Percentiles rank a stretch among this genome's conserved stretches.
These are phyloP conservation scores for Sphagnum fallax DNA, from an alignment of 228 moss, liverwort and hornwort species.

Conservation along the genomic window DNA sequence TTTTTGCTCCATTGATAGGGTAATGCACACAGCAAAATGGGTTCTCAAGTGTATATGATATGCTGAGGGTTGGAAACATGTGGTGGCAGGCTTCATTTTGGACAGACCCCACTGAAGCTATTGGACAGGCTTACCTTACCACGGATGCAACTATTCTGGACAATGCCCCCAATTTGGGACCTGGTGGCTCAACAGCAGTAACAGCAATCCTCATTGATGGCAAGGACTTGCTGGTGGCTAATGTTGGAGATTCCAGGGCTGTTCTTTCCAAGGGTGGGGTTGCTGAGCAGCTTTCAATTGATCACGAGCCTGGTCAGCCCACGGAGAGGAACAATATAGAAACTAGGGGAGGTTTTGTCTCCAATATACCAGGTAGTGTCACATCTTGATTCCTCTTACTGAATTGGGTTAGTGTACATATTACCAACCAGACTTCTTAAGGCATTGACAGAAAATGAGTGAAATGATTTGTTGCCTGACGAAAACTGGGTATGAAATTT, in stretches of 20 bases:
- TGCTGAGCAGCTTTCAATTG: conserved; percentile 76
- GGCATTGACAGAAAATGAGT: too few species aligned
- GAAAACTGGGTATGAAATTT: too few species aligned
- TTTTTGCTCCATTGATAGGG: too few species aligned
- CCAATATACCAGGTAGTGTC: conserved; percentile 85
- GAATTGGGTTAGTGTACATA: too few species aligned
- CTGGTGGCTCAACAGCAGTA: conserved; percentile 95
- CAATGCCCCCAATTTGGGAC: conserved; percentile 71
- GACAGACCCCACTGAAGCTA: conserved; percentile 65
- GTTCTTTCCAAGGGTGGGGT: conserved; percentile 55
- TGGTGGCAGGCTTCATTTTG: conserved; percentile 68
- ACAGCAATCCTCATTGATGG: conserved; percentile 89
- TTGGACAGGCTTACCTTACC: conserved; percentile 65
- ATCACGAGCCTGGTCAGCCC: conserved; percentile 78
- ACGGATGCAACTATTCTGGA: conserved; percentile 75
- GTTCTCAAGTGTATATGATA: too few species aligned
- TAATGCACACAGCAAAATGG: too few species aligned
- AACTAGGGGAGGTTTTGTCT: conserved; percentile 89
- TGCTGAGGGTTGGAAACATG: too few species aligned
- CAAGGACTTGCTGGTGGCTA: conserved; percentile 60
- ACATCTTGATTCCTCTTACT: too few species aligned
- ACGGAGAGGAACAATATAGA: conserved; percentile 59
- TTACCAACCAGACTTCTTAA: too few species aligned
- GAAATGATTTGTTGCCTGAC: too few species aligned
- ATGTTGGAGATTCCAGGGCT: conserved; percentile 98